Conservation (phyloP, 805 yeast genomes). For the Tetrapisispora pingtungensis region DNA sequence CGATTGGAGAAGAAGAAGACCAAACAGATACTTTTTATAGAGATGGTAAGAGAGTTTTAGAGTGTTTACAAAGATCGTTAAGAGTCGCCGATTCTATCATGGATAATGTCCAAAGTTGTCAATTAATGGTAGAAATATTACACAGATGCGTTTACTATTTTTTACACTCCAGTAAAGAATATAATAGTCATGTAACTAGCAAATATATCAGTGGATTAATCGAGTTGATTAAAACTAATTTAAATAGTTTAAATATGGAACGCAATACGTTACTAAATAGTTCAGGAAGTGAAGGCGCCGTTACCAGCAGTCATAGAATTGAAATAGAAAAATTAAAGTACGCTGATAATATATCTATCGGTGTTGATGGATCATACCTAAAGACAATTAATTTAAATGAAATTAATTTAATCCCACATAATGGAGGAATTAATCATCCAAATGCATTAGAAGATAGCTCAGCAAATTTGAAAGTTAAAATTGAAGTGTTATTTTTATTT, state of each 20-base stretch:
- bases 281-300: constrained; percentile 10
- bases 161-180: constrained; percentile 30
- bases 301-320: neutral
- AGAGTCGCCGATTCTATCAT: constrained; percentile 91
- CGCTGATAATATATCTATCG: constrained; percentile 10
- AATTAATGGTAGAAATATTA: constrained; percentile 80
- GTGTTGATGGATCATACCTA: constrained; percentile 23
- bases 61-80: constrained; percentile 79
- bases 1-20: constrained; percentile 38
- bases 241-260: constrained; percentile 31
- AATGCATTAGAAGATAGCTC: constrained; percentile 22
- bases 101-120: constrained; percentile 56
- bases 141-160: constrained; percentile 79
- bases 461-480: constrained; percentile 22
- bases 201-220: constrained; percentile 79
- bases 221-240: constrained; percentile 64
- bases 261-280: constrained; percentile 15
- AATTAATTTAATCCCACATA: neutral
- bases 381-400: constrained; percentile 9
- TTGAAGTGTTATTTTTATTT: constrained; percentile 13
- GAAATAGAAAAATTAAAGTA: neutral
- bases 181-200: constrained; percentile 41
- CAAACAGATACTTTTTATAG: constrained; percentile 35
- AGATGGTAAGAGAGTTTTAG: constrained; percentile 68
- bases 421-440: constrained; percentile 1